Percentiles rank a stretch among this genome's conserved stretches.
Evolutionary conservation across 140 eudicot genomes (phyloP).

Genomic region (Oenanthe javanica): DNA sequence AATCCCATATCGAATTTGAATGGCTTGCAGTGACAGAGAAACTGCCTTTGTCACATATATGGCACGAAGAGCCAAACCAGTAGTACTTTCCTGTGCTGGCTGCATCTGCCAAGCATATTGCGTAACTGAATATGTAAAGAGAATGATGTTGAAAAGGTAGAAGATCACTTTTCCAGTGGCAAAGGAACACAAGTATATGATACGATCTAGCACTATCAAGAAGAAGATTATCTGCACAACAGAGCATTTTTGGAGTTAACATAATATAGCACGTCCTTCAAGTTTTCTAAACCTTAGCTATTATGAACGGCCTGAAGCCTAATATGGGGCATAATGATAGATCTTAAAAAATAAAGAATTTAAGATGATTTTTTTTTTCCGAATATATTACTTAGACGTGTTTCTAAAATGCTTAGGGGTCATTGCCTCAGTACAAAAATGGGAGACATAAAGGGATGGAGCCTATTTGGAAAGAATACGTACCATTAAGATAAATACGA

Average conservation of each 20-base stretch:
- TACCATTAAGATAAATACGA: constrained; percentile 83
- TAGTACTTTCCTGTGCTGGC: constrained; percentile 55
- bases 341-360: not conserved
- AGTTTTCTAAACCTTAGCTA: not conserved
- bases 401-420: not conserved
- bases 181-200: constrained; percentile 87
- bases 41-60: constrained; percentile 81
- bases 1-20: constrained; percentile 84
- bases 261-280: not conserved
- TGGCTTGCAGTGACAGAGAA: constrained; percentile 85
- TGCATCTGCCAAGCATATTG: constrained; percentile 92
- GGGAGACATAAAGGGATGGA: not conserved
- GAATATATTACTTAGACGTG: not conserved
- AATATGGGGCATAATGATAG: not conserved
- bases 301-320: not conserved
- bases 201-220: constrained; percentile 95
- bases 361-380: not conserved
- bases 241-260: constrained; percentile 6
- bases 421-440: not conserved
- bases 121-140: constrained; percentile 75
- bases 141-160: constrained; percentile 77
- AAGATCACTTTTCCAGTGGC: constrained; percentile 87
- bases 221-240: constrained; percentile 86
- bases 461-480: constrained; percentile 6
- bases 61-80: constrained; percentile 86